A percentile compares a stretch with the other conserved stretches of the same genome.
Conservation (phyloP, 2,329 filamentous ascomycete genomes). For the Dothiorella sarmentorum region DNA sequence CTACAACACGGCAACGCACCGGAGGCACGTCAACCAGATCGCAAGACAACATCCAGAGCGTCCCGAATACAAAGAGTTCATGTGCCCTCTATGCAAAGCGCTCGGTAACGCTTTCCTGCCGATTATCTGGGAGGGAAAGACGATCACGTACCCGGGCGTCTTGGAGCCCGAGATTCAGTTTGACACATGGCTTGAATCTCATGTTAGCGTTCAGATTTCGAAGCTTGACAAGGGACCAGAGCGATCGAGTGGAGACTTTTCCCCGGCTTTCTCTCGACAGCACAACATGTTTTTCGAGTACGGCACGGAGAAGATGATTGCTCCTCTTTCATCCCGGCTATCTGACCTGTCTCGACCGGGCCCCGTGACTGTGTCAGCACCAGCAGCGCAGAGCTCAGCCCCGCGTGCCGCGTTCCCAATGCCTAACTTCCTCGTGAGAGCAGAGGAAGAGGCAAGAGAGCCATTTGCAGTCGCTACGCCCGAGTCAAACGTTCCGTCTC, state of each 20-base stretch:
- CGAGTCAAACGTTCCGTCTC: not conserved
- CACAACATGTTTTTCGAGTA: constrained; percentile 53
- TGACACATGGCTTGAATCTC: constrained; percentile 63
- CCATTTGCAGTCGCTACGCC: not conserved
- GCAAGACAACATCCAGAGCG: constrained; percentile 89
- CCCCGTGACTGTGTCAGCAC: not conserved
- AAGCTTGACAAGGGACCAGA: constrained; percentile 48
- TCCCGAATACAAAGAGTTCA: constrained; percentile 77
- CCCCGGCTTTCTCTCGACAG: constrained; percentile 34
- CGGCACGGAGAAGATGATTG: constrained; percentile 48
- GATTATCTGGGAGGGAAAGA: constrained; percentile 90
- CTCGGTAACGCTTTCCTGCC: constrained; percentile 92
- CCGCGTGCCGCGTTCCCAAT: not conserved
- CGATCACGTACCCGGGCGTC: constrained; percentile 76
- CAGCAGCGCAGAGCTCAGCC: not conserved
- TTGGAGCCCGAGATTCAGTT: constrained; percentile 60
- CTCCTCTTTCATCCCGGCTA: constrained; percentile 45
- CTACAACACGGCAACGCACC: constrained; percentile 78
- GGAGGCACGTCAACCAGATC: constrained; percentile 87
- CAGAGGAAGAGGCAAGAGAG: constrained; percentile 13
- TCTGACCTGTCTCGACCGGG: constrained; percentile 32
- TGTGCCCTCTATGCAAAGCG: constrained; percentile 95
- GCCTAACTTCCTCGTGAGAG: not conserved
- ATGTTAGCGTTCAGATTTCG: constrained; percentile 50
- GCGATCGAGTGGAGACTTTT: constrained; percentile 24